Conservation (phyloP, 176 grass and related monocot species). For the Echinochloa phyllopogon region DNA sequence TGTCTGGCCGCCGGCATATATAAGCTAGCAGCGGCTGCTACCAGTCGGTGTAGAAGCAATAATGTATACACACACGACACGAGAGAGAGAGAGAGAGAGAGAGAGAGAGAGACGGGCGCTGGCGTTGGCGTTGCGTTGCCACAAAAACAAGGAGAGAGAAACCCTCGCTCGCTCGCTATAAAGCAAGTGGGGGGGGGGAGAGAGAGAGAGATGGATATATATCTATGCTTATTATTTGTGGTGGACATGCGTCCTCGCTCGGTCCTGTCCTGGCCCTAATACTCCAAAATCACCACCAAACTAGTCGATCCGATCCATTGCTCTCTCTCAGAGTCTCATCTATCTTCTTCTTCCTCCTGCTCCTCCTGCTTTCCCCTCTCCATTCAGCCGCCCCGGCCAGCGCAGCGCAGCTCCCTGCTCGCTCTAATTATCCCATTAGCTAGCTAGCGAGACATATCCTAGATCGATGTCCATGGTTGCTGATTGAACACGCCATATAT, state of each 20-base stretch:
- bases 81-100: constrained; percentile 42
- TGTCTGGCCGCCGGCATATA: too few relatives aligned
- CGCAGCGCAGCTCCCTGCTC: background rate
- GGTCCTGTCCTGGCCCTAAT: constrained; percentile 38
- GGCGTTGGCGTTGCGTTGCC: background rate
- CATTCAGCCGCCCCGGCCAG: too few relatives aligned
- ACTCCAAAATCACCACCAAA: constrained; percentile 59
- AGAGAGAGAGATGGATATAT: constrained; percentile 34
- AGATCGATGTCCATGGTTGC: too few relatives aligned
- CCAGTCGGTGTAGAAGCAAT: constrained; percentile 25
- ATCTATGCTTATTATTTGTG: constrained; percentile 44
- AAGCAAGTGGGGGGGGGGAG: constrained; percentile 23
- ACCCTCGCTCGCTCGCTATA: constrained; percentile 4
- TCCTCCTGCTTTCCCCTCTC: constrained; percentile 2
- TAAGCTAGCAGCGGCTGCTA: background rate
- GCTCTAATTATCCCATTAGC: constrained; percentile 25
- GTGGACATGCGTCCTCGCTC: constrained; percentile 62
- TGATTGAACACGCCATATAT: too few relatives aligned
- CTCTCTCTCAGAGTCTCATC: background rate
- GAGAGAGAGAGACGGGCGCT: constrained; percentile 36
- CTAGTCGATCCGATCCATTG: constrained; percentile 21
- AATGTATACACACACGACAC: background rate
- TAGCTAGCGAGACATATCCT: background rate
- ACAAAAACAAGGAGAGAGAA: constrained; percentile 45
- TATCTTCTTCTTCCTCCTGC: background rate